Conservation (phyloP, 2,329 filamentous ascomycete genomes). For the Colletotrichum paranaense region DNA sequence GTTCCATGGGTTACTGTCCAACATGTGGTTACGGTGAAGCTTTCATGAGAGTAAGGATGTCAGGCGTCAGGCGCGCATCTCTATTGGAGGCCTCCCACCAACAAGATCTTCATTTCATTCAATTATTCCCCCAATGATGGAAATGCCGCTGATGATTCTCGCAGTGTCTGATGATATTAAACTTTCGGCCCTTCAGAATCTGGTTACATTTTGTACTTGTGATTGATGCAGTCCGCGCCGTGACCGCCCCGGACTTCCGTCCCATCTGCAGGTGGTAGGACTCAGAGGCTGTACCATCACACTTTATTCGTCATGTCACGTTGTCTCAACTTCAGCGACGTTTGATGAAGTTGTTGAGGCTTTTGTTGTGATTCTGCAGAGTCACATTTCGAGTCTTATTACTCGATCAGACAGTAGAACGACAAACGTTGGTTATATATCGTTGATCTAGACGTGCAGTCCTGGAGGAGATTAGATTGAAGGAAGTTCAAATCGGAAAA, state of each 20-base stretch:
- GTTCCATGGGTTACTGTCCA: neutral
- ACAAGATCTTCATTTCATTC: neutral
- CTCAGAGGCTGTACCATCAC: neutral
- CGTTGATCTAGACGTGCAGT: no score
- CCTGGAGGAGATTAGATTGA: no score
- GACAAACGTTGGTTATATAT: neutral
- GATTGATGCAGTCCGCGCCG: neutral
- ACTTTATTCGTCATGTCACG: neutral
- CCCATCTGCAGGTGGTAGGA: neutral
- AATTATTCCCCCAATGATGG: neutral
- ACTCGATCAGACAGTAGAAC: neutral
- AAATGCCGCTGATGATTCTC: neutral
- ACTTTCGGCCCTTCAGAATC: neutral
- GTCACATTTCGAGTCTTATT: neutral
- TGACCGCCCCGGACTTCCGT: neutral
- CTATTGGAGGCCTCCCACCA: neutral
- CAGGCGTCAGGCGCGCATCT: neutral
- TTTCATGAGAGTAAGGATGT: neutral
- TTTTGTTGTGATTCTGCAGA: neutral
- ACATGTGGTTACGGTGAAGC: neutral
- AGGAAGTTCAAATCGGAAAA: no score
- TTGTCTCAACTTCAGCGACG: neutral
- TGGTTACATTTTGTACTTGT: neutral
- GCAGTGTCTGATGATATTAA: neutral
- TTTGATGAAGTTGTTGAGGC: neutral